phyloP scores from a whole-genome alignment of 768 basidiomycete species.

The Nevesoporus exiguus region DNA sequence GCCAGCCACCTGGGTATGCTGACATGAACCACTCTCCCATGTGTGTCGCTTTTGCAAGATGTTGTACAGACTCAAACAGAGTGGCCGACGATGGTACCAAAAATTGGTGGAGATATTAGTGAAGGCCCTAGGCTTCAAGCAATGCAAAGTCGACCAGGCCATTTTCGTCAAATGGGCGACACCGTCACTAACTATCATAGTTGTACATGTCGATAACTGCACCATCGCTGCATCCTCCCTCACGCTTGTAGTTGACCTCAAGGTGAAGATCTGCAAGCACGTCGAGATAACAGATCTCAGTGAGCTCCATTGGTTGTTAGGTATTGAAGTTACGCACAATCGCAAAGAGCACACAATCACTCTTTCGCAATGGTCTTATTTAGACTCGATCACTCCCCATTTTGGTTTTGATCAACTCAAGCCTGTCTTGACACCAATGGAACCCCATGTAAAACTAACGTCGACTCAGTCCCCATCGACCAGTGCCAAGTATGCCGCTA shows the following conservation, averaged over 20 bases:
- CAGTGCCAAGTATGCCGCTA: conserved; percentile 16
- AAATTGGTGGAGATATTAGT: not conserved
- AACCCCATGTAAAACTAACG: conserved; percentile 15
- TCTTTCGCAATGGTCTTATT: conserved; percentile 20
- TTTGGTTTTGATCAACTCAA: conserved; percentile 25
- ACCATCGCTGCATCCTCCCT: not conserved
- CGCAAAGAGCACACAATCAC: not conserved
- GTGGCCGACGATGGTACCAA: not conserved
- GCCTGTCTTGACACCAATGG: not conserved
- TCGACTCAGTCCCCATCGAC: conserved; percentile 19
- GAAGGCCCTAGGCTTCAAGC: not conserved
- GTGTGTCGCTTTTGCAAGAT: no score
- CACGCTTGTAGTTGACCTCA: not conserved
- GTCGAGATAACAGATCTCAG: not conserved
- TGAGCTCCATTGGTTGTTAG: conserved; percentile 5
- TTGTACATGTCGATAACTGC: not conserved
- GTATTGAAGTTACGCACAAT: conserved; percentile 3
- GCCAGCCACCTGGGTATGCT: not conserved
- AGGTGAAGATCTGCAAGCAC: not conserved
- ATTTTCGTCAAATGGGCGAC: not conserved
- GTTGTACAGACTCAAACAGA: not conserved
- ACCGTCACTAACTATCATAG: not conserved
- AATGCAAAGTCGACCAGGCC: not conserved
- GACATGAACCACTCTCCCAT: not conserved
- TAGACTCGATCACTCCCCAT: conserved; percentile 27